Conservation (phyloP, 2,329 filamentous ascomycete genomes). For the Pseudocercospora fijiensis region DNA sequence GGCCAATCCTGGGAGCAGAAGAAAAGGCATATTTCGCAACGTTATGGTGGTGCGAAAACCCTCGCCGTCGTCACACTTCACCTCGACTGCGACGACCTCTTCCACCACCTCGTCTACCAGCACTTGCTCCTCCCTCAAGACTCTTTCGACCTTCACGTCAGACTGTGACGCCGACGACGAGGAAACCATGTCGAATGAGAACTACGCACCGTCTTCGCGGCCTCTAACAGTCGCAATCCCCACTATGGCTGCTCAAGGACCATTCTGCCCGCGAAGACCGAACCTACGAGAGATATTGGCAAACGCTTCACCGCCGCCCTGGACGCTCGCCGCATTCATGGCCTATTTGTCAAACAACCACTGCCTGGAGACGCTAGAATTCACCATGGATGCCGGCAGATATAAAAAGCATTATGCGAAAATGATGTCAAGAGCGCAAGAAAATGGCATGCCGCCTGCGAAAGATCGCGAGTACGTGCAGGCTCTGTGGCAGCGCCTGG, state of each 20-base stretch:
- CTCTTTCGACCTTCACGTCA: slow-evolving; percentile 31
- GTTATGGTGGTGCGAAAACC: slow-evolving; percentile 36
- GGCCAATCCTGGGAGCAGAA: slow-evolving; percentile 20
- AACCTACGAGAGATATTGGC: slow-evolving; percentile 83
- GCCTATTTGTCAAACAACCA: slow-evolving; percentile 96
- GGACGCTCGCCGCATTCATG: slow-evolving; percentile 90
- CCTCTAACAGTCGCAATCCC: slow-evolving; percentile 55
- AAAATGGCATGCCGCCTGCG: slow-evolving; percentile 50
- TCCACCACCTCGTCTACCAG: slow-evolving; percentile 30
- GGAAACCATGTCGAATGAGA: slow-evolving; percentile 50
- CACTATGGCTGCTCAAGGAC: slow-evolving; percentile 42
- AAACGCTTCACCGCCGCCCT: slow-evolving; percentile 81
- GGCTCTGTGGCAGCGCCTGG: slow-evolving; percentile 80
- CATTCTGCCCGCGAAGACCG: slow-evolving; percentile 62
- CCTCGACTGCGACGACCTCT: slow-evolving; percentile 25
- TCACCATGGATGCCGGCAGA: slow-evolving; percentile 88
- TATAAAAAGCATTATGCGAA: slow-evolving; percentile 69
- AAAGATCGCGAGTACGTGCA: slow-evolving; percentile 68
- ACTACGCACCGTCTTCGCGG: slow-evolving; percentile 40
- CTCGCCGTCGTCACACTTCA: slow-evolving; percentile 30
- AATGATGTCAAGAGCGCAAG: slow-evolving; percentile 53
- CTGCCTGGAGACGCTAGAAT: slow-evolving; percentile 93
- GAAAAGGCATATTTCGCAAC: slow-evolving; percentile 30
- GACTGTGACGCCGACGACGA: slow-evolving; percentile 50
- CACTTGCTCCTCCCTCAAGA: slow-evolving; percentile 25